phyloP scores from a whole-genome alignment of 2,329 filamentous ascomycete species.

The Cercospora janseana region DNA sequence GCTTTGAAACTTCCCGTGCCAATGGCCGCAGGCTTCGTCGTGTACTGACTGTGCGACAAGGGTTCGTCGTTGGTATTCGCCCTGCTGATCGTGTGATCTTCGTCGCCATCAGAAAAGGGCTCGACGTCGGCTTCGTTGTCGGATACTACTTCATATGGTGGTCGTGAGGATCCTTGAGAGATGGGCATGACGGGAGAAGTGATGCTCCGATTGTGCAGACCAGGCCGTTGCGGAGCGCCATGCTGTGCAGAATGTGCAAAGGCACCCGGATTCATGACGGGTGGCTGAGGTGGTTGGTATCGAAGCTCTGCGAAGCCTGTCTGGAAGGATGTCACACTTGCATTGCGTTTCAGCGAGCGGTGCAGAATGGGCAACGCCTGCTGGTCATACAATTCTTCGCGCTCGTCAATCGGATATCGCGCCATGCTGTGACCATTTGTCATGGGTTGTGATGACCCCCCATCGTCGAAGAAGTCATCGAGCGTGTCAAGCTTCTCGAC shows the following conservation, averaged over 20 bases:
- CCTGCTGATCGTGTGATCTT: constrained; percentile 57
- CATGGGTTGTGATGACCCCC: constrained; percentile 21
- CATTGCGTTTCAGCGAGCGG: constrained; percentile 71
- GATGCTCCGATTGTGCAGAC: constrained; percentile 75
- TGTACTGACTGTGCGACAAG: constrained; percentile 21
- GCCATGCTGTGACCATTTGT: constrained; percentile 16
- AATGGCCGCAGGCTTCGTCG: constrained; percentile 38
- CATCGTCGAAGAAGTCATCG: constrained; percentile 55
- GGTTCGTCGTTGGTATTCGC: constrained; percentile 33
- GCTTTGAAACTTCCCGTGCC: constrained; percentile 42
- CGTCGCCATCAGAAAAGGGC: constrained; percentile 77
- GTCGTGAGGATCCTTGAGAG: constrained; percentile 48
- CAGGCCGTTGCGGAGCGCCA: constrained; percentile 53
- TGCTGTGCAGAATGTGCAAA: constrained; percentile 41
- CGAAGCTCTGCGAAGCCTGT: constrained; percentile 78
- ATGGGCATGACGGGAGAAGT: constrained; percentile 69
- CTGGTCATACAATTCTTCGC: constrained; percentile 85
- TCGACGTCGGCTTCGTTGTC: constrained; percentile 72
- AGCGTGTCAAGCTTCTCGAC: constrained; percentile 60
- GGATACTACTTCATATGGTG: constrained; percentile 63
- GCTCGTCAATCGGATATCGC: constrained; percentile 46
- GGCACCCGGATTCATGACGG: constrained; percentile 57
- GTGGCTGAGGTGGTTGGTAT: constrained; percentile 50
- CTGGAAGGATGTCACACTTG: constrained; percentile 74
- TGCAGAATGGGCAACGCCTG: constrained; percentile 87